Conservation (phyloP, 257 asterid genomes). For the Capsicum chinense region DNA sequence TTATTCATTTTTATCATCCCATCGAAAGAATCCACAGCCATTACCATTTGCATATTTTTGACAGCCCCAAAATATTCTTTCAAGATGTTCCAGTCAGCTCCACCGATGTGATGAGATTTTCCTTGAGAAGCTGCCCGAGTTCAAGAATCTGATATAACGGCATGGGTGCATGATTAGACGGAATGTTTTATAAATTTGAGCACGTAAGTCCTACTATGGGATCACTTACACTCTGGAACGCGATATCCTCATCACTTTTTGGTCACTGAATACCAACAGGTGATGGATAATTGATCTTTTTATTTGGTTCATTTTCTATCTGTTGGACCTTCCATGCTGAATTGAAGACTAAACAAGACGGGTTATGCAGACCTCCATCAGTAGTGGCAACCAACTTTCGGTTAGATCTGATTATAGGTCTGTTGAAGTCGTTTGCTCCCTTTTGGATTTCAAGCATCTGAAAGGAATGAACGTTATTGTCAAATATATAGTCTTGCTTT, state of each 20-base stretch:
- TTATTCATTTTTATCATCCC: too few relatives aligned
- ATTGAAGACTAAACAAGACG: conserved; percentile 73
- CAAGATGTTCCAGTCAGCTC: conserved; percentile 59
- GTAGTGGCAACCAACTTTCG: conserved; percentile 69
- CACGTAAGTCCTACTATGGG: not conserved
- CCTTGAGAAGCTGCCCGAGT: conserved; percentile 75
- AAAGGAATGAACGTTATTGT: not conserved
- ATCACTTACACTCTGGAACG: conserved; percentile 80
- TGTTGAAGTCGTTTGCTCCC: conserved; percentile 69
- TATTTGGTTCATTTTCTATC: conserved; percentile 34
- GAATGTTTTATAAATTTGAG: conserved; percentile 34
- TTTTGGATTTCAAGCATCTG: conserved; percentile 79
- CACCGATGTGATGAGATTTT: conserved; percentile 70
- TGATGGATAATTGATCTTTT: conserved; percentile 57
- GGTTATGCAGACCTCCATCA: conserved; percentile 81
- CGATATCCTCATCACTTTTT: conserved; percentile 68
- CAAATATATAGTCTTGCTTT: not conserved
- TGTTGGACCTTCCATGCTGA: conserved; percentile 57
- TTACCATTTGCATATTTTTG: too few relatives aligned
- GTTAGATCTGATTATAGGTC: conserved; percentile 68
- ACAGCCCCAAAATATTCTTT: too few relatives aligned
- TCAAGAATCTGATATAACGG: conserved; percentile 69
- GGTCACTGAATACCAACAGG: conserved; percentile 61
- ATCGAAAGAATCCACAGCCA: too few relatives aligned
- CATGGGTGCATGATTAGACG: not conserved